Evolutionary conservation across 805 yeast genomes (phyloP), one percentile per base, ranked within the genome.

Genomic region (Candida anglica): DNA sequence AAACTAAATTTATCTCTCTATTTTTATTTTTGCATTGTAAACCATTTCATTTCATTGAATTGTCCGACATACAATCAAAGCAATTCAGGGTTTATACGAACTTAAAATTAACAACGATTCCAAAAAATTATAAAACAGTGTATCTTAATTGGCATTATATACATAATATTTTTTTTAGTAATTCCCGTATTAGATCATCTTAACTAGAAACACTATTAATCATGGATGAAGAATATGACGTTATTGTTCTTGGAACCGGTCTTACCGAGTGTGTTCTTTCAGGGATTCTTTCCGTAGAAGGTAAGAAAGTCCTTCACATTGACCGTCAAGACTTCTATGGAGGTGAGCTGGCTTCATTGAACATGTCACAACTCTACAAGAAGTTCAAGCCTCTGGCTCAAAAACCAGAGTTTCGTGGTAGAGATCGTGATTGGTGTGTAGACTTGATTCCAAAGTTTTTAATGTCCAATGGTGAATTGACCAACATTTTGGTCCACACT

Each of bases 141-240:
- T n/a, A n/a, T n/a, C n/a, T n/a, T n/a, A n/a, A n/a, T n/a, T n/a
- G n/a, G n/a, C n/a, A n/a, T n/a, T n/a, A n/a, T n/a, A n/a, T n/a
- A n/a, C n/a, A n/a, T n/a, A n/a, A n/a, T n/a, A n/a, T n/a, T n/a
- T n/a, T n/a, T n/a, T n/a, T n/a, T n/a, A n/a, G n/a, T n/a, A n/a
- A n/a, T n/a, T n/a, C n/a, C n/a, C n/a, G n/a, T n/a, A n/a, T n/a
- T n/a, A n/a, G n/a, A n/a, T n/a, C n/a, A n/a, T n/a, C n/a, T n/a
- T n/a, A n/a, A n/a, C n/a, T n/a, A n/a, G n/a, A 11, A 21, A 21
- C 23, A 9, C 11, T 11, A 21, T 21, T 21, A 28, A 47, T 25
- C 32, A 87, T 93, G 96, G 98, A 93, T 64, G 96, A 89, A 63
- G 78, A 86, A 45, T 93, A 89, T 77, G 98, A 93, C 69, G 96